Evolutionary conservation across 164 flowering plant genomes (phyloP), one percentile per base, ranked within the genome.

Genomic region (Malania oleifera): DNA sequence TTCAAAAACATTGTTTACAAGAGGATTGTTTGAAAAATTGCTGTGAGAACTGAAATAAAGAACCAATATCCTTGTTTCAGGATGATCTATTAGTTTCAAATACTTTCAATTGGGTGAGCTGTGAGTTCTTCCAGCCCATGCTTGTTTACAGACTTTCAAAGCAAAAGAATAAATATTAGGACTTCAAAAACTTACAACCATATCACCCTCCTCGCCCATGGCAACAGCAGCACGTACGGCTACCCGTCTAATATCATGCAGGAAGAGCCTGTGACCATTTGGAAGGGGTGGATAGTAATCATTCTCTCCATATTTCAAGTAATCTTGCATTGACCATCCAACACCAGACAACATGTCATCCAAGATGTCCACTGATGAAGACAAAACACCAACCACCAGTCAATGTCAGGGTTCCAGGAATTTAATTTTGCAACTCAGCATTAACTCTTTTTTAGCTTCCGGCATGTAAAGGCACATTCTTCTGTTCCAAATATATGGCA

Each of bases 131-230:
- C 43, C 28, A 20, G 19, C 19, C 43, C 27, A 46, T 51, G 28
- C 23, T 24, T 25, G 43, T 17, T 0, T 9, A 7, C 28, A 31
- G n/a, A 52, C 19, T 17, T 35, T 50, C 19, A 34, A 35, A 14
- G 39, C 7, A 55, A 25, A 9, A 38, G 31, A 67, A 35, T 25
- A 27, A 1, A 57, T 48, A 1, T 13, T 52, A 47, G 49, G 61
- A n/a, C n/a, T 46, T 39, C 45, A 37, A 52, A 63, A 24, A 86
- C 98, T 83, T 93, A 93, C 98, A 68, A 93, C 92, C 79, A 89
- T 69, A 70, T 93, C 99, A 19, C 97, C 99, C 78, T 93, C 99
- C 76, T 93, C 99, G 0, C 97, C 99, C 99, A 93, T 90, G 61
- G 99, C 99, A 66, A 90, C 97, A 34, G 96, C 99, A 65, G 82